These are phyloP conservation scores for Daucus carota DNA, from an alignment of 129 eudicot species.

Conservation along the genomic window DNA sequence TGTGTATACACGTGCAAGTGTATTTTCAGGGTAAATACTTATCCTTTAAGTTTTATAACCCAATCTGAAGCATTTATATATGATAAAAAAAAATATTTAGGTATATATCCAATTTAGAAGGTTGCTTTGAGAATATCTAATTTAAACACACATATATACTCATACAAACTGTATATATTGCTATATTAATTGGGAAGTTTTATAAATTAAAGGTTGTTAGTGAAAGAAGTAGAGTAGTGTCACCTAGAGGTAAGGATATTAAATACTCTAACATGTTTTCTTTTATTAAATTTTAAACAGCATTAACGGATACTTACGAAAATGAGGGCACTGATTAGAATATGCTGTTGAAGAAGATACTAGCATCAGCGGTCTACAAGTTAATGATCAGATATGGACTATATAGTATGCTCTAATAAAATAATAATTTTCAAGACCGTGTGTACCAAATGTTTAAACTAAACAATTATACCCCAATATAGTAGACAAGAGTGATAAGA, in stretches of 20 bases:
- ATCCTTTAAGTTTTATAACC: not conserved
- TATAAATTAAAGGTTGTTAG: not conserved
- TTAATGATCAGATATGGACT: not conserved
- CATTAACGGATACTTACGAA: not conserved
- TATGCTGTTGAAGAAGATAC: constrained; percentile 11
- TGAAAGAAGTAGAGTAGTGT: not conserved
- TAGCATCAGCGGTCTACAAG: constrained; percentile 2
- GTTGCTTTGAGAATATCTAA: not conserved
- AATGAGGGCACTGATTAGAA: constrained; percentile 1
- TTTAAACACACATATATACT: no score
- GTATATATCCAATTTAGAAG: not conserved
- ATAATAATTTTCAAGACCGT: not conserved
- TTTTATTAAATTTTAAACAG: not conserved
- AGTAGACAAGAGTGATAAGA: not conserved
- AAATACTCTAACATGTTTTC: not conserved
- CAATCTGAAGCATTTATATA: not conserved
- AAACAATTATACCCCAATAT: not conserved
- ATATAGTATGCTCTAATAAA: not conserved
- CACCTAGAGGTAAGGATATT: not conserved
- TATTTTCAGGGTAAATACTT: not conserved
- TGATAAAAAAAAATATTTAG: not conserved
- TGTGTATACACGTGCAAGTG: not conserved
- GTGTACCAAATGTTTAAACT: not conserved
- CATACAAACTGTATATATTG: no score
- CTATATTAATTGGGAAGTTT: no score